These are phyloP conservation scores for Colletotrichum phormii DNA, from an alignment of 2,329 filamentous ascomycete species.

Conservation along the genomic window DNA sequence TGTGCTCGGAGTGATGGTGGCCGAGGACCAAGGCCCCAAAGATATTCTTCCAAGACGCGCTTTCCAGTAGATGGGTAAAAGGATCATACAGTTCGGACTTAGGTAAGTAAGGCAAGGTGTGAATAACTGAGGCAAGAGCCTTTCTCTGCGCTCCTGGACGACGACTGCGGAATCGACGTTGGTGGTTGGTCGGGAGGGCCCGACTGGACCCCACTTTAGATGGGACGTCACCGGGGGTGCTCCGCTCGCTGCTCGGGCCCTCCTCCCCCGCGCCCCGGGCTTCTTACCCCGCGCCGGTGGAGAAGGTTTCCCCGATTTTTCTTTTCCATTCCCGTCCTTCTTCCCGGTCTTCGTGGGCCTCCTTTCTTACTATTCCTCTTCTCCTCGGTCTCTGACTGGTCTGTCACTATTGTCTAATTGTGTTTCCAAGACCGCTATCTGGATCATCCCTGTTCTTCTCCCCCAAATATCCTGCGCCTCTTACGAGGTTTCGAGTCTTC, in stretches of 20 bases:
- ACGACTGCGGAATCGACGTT: neutral
- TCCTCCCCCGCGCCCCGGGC: conserved; percentile 34
- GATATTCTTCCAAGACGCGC: conserved; percentile 8
- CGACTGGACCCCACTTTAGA: neutral
- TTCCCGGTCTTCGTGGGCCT: neutral
- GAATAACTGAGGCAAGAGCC: neutral
- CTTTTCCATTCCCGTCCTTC: neutral
- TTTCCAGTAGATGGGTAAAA: neutral
- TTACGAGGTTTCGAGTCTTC: neutral
- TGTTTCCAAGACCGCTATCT: neutral
- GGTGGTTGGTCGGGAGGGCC: neutral
- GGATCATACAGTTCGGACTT: too few relatives aligned
- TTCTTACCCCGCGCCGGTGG: conserved; percentile 34
- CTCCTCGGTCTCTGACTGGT: neutral
- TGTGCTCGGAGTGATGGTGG: conserved; percentile 19
- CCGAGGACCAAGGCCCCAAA: conserved; percentile 25
- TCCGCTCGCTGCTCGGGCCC: conserved; percentile 25
- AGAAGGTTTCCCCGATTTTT: conserved; percentile 25
- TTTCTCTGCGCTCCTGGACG: neutral
- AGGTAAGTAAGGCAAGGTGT: too few relatives aligned
- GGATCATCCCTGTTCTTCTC: neutral
- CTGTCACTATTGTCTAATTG: neutral
- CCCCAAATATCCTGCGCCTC: neutral
- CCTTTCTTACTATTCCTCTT: neutral
- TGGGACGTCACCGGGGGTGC: neutral